phyloP scores from a whole-genome alignment of 805 yeast genomes.

The Peterozyma toletana region DNA sequence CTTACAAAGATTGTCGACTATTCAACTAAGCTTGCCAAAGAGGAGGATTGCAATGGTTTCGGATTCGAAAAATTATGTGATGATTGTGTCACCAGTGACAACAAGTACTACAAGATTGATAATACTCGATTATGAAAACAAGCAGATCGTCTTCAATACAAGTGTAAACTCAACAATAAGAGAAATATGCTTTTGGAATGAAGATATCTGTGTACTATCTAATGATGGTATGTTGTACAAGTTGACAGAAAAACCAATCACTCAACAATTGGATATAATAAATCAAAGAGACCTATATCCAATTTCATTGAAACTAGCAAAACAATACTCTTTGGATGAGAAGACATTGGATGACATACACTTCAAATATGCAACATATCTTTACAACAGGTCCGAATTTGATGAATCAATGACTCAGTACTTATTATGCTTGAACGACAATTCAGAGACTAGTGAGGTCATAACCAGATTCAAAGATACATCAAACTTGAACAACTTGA shows the following conservation, averaged over 20 bases:
- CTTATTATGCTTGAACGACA: conserved; percentile 36
- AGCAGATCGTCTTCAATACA: conserved; percentile 61
- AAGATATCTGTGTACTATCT: conserved; percentile 53
- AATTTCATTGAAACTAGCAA: conserved; percentile 67
- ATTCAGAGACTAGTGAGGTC: conserved; percentile 60
- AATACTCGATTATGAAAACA: conserved; percentile 63
- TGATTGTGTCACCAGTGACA: conserved; percentile 47
- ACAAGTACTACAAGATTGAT: conserved; percentile 48
- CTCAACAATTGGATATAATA: conserved; percentile 63
- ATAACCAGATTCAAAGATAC: conserved; percentile 77
- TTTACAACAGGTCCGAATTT: conserved; percentile 58
- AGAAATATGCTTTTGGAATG: conserved; percentile 51
- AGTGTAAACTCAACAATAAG: conserved; percentile 60
- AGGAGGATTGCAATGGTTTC: conserved; percentile 36
- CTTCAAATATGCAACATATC: conserved; percentile 61
- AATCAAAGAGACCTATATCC: conserved; percentile 64
- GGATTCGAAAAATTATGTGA: conserved; percentile 40
- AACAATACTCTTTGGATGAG: conserved; percentile 18
- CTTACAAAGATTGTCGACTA: conserved; percentile 42
- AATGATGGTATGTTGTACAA: conserved; percentile 71
- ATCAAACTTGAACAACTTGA: conserved; percentile 57
- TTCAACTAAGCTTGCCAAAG: conserved; percentile 53
- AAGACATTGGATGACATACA: conserved; percentile 32
- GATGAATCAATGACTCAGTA: conserved; percentile 73
- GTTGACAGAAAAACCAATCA: conserved; percentile 56